Conservation (phyloP, 23 red algal genomes). For the Cyanidioschyzon merolae region DNA sequence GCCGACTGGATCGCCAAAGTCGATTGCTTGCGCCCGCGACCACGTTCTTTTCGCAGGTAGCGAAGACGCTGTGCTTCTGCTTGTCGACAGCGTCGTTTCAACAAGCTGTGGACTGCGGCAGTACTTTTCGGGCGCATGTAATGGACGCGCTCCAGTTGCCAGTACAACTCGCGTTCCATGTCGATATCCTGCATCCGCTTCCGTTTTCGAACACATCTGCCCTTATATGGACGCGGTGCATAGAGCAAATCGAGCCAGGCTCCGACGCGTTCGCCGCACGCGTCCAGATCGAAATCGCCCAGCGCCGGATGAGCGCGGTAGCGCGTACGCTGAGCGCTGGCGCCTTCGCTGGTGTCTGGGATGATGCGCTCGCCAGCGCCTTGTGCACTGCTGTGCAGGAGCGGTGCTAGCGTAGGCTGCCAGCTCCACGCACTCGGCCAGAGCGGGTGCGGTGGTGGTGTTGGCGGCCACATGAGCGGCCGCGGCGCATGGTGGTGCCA, state of each 20-base stretch:
- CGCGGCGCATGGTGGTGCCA: constrained; percentile 11
- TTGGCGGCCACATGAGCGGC: neutral
- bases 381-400: neutral
- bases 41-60: neutral
- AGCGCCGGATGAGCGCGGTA: neutral
- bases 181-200: neutral
- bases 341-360: neutral
- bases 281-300: neutral
- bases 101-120: neutral
- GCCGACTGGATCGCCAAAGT: neutral
- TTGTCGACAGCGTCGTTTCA: neutral
- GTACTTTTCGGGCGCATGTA: neutral
- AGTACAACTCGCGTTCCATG: neutral
- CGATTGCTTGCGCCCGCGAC: neutral
- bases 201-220: neutral
- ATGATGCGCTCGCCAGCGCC: neutral
- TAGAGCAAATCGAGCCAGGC: constrained; percentile 5
- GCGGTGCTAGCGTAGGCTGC: constrained; percentile 7
- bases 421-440: neutral
- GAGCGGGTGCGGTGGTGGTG: no score
- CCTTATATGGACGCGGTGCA: neutral
- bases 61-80: neutral
- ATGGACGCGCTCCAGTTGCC: neutral
- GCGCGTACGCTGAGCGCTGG: neutral
- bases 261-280: neutral